Base-by-base conservation (phyloP, 768 basidiomycete species). In the Cytidiella melzeri region DNA sequence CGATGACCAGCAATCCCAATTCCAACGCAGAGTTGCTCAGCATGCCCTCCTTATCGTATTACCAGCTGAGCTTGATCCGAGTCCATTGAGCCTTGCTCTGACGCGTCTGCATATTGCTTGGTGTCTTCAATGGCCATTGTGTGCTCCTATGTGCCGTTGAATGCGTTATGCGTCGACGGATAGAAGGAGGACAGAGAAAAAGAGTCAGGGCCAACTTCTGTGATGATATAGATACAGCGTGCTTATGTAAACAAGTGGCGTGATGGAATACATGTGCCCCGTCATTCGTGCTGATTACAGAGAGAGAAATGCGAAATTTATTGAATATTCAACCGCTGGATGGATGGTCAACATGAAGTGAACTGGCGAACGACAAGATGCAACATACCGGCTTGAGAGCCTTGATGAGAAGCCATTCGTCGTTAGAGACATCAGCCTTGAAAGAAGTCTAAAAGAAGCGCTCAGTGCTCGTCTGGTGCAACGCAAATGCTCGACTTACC, bases 361-460 rank as follows among this genome's bases (percentile, higher is more conserved):
- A 37, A 27, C n/a, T 41, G 5, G 12, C 30, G 4, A 15, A 24
- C 15, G 51, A 0, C 5, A 9, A 10, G 19, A 9, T 15, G 6
- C 48, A 15, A 55, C 83, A 55, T 64, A 89, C 90, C 26, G 79
- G 75, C 65, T 96, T 95, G 60, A 96, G 71, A 23, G 77, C 81
- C 66, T 84, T 91, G 66, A 97, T 95, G 51, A 98, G 79, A 5
- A 84, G 69, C 94, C 94, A 97, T 60, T 98, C 95, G 51, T 95
- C 90, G 50, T 78, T 86, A 24, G 86, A 77, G 20, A 93, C 92
- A 63, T 97, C 90, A 20, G 81, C 74, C 70, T 91, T 86, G 74
- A 97, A 97, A 15, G 84, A 82, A 24, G 75, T 74, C 92, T 94
- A 55, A 21, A 59, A 45, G 51, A 41, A 19, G 2, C 23, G 25